Percentiles rank a stretch among this genome's conserved stretches.
phyloP scores from a whole-genome alignment of 306 rosid species.

The Rosa persica region DNA sequence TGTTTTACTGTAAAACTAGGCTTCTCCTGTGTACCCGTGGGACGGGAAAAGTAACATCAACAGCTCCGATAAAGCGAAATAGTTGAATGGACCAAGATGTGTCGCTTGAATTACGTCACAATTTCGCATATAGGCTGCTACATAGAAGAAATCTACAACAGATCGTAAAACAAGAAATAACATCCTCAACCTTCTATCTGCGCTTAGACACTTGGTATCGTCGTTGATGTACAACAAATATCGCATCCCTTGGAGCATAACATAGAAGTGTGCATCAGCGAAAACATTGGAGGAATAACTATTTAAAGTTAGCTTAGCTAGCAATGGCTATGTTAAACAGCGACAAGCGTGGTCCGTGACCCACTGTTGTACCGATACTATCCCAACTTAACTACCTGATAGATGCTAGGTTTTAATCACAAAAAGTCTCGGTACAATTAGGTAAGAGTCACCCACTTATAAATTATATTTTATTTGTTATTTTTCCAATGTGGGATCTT shows the following conservation, averaged over 20 bases:
- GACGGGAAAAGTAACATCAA: neutral
- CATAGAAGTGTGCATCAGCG: neutral
- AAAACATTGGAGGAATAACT: neutral
- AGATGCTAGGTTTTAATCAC: too few relatives aligned
- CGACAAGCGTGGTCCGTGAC: too few relatives aligned
- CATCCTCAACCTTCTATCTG: neutral
- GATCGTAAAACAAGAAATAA: neutral
- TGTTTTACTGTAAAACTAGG: neutral
- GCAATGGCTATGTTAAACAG: too few relatives aligned
- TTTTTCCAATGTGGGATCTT: too few relatives aligned
- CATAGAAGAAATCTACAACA: neutral
- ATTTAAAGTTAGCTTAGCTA: neutral
- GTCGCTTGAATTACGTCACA: neutral
- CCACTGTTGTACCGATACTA: too few relatives aligned
- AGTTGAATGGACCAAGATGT: neutral
- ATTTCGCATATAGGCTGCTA: neutral
- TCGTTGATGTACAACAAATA: neutral
- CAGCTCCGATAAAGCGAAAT: neutral
- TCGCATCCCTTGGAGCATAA: neutral
- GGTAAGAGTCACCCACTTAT: too few relatives aligned
- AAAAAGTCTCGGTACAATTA: too few relatives aligned
- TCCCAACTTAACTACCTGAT: too few relatives aligned
- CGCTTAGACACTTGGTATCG: neutral
- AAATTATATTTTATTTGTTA: too few relatives aligned
- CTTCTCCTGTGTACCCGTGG: neutral